Evolutionary conservation across 1,284 basidiomycete genomes (phyloP).

Genomic region (Sporisorium scitamineum): DNA sequence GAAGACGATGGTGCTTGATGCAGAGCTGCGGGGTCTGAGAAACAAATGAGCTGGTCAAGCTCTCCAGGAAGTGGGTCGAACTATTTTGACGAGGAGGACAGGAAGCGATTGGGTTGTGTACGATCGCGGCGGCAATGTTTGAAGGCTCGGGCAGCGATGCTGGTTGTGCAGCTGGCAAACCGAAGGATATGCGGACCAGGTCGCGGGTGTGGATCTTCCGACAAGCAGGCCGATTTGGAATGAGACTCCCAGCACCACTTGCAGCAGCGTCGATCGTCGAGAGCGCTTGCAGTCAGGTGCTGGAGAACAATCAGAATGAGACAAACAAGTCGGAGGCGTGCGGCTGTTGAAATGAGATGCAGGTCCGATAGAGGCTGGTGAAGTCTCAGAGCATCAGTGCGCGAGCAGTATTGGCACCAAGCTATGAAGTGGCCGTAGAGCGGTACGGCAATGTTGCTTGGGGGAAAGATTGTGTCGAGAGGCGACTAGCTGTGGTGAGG

Average conservation of each 20-base stretch:
- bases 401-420: not conserved
- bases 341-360: constrained; percentile 15
- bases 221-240: not conserved
- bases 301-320: constrained; percentile 7
- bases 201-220: constrained; percentile 15
- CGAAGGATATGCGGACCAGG: constrained; percentile 20
- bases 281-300: not conserved
- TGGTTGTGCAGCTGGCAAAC: constrained; percentile 24
- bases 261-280: not conserved
- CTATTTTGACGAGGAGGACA: not conserved
- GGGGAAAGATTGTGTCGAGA: not conserved
- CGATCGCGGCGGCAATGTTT: not conserved
- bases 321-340: constrained; percentile 15
- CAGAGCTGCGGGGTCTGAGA: constrained; percentile 19
- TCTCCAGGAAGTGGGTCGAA: not conserved
- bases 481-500: not conserved
- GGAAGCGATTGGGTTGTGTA: not conserved
- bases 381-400: constrained; percentile 3
- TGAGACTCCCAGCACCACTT: too few relatives aligned
- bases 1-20: not conserved
- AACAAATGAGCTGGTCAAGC: not conserved
- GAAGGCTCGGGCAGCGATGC: constrained; percentile 32
- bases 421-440: not conserved
- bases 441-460: constrained; percentile 1
- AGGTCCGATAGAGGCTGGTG: constrained; percentile 19